Conservation (phyloP, 73 alveolate genomes). For the Symbiodinium natans region DNA sequence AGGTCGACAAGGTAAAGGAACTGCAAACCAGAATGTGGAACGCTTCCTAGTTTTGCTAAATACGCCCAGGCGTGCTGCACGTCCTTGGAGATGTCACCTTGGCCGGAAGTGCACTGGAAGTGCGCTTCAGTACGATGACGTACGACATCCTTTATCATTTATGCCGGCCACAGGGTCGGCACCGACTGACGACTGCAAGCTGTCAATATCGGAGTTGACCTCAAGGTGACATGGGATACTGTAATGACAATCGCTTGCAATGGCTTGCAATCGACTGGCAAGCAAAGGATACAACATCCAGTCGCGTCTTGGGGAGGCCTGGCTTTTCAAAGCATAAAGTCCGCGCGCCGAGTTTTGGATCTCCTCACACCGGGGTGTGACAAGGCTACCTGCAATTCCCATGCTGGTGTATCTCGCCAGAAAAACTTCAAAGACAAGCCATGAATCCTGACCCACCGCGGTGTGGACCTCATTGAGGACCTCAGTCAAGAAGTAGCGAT, state of each 20-base stretch:
- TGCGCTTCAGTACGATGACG: not conserved
- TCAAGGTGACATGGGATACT: not conserved
- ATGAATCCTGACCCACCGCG: slow-evolving; percentile 44
- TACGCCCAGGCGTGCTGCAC: not conserved
- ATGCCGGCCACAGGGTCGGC: not conserved
- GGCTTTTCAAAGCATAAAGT: not conserved
- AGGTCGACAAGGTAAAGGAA: not conserved
- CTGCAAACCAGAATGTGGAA: too few relatives aligned
- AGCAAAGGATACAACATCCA: too few relatives aligned
- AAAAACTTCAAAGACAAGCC: too few relatives aligned
- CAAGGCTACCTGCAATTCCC: too few relatives aligned
- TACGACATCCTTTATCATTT: not conserved
- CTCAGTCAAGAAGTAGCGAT: not conserved
- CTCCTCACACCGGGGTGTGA: not conserved
- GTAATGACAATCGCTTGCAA: too few relatives aligned
- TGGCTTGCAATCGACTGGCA: too few relatives aligned
- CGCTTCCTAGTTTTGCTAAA: too few relatives aligned
- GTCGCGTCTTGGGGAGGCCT: too few relatives aligned
- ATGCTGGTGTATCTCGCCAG: too few relatives aligned
- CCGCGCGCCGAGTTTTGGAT: not conserved
- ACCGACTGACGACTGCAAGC: not conserved
- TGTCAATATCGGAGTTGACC: not conserved
- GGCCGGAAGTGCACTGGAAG: too few relatives aligned
- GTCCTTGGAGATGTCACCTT: not conserved
- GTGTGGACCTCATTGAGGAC: slow-evolving; percentile 47